Percentiles rank a stretch among this genome's conserved stretches.
These are phyloP conservation scores for Backusella tuberculispora DNA, from an alignment of 192 early-diverging fungal genomes.

Conservation along the genomic window DNA sequence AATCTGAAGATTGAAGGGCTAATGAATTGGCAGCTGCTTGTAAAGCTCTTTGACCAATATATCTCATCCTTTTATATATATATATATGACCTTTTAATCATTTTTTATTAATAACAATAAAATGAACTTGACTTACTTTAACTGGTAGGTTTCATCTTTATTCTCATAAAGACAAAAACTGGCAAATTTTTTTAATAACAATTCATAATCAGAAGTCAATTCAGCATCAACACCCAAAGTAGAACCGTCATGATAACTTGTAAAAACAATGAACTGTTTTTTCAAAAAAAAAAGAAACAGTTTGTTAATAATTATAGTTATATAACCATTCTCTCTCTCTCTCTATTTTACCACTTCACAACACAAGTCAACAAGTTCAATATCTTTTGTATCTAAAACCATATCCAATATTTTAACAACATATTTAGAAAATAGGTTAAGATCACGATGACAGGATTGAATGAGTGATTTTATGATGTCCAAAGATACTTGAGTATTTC, in stretches of 20 bases:
- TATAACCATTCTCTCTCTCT: not conserved
- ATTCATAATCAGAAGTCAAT: conserved; percentile 60
- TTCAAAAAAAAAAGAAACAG: too few species aligned
- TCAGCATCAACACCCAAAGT: conserved; percentile 71
- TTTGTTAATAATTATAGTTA: not conserved
- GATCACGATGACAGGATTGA: conserved; percentile 67
- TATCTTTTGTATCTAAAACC: conserved; percentile 60
- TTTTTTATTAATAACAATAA: too few species aligned
- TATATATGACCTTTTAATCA: too few species aligned
- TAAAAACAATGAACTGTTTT: conserved; percentile 71
- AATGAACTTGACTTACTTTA: conserved; percentile 22
- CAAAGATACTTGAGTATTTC: conserved; percentile 71
- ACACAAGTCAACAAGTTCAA: conserved; percentile 62
- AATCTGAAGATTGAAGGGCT: conserved; percentile 63
- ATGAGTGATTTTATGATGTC: conserved; percentile 79
- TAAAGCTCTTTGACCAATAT: conserved; percentile 66
- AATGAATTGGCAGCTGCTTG: conserved; percentile 61
- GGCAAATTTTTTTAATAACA: conserved; percentile 63
- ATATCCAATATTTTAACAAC: conserved; percentile 72
- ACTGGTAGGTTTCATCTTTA: conserved; percentile 22
- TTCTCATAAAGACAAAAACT: conserved; percentile 41
- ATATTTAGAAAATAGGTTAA: conserved; percentile 82
- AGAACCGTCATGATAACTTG: conserved; percentile 66
- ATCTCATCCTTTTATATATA: conserved; percentile 25
- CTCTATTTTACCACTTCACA: conserved; percentile 55